These are phyloP conservation scores for Acer yangbiense DNA, from an alignment of 345 rosid genomes.

Conservation along the genomic window DNA sequence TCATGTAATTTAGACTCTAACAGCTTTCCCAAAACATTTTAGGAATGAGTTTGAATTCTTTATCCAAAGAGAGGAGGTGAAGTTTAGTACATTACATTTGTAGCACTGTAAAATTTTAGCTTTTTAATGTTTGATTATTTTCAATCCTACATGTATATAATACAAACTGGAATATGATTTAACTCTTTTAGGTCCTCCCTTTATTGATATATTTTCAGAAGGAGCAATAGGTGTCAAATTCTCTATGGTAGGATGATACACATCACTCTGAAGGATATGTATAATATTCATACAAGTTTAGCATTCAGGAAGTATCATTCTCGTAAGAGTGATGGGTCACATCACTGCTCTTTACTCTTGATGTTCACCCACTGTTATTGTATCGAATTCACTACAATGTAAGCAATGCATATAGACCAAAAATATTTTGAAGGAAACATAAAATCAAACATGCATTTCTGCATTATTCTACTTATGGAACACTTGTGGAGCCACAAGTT, in stretches of 20 bases:
- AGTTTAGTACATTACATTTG: not conserved
- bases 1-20: not conserved
- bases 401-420: not conserved
- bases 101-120: not conserved
- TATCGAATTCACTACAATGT: not conserved
- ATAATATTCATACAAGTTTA: not conserved
- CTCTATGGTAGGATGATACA: not conserved
- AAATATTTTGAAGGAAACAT: too few relatives aligned
- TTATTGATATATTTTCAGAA: not conserved
- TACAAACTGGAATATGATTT: not conserved
- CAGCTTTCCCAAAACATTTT: not conserved
- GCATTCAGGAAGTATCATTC: not conserved
- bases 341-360: not conserved
- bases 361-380: too few relatives aligned
- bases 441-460: not conserved
- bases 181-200: not conserved
- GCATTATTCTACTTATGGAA: not conserved
- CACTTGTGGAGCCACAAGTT: not conserved
- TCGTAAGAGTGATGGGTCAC: not conserved
- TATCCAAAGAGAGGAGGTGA: constrained; percentile 6
- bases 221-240: not conserved
- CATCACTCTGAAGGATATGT: not conserved
- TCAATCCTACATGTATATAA: not conserved
- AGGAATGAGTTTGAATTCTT: not conserved
- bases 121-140: not conserved